Evolutionary conservation across 257 asterid species (phyloP), one percentile per base, ranked within the genome.

Genomic region (Voacanga thouarsii): DNA sequence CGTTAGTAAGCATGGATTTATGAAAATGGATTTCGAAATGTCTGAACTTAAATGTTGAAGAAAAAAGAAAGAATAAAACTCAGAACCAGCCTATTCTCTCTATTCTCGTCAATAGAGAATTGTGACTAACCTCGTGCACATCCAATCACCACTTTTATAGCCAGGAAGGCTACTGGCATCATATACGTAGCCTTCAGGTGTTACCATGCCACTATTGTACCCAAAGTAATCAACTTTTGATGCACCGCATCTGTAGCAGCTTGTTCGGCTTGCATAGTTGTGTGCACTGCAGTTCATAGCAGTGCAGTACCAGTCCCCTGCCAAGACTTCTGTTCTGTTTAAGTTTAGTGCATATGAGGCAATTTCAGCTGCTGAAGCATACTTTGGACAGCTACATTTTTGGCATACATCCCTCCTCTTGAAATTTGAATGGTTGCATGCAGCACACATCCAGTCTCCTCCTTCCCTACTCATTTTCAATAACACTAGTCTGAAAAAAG

Each of bases 121-220:
- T 24, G 39, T 49, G 43, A 77, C 82, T 30, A 76, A 90, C 97
- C 95, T 85, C 44, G 66, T 19, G 90, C 98, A 94, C 59, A 92
- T 89, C 98, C 98, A 94, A 80, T 94, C 97, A 12, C 98, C 98
- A 41, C 74, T 84, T 84, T 94, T 94, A 94, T 97, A 94, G 2
- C 98, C 97, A 10, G 98, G 98, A 75, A 90, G n/a, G 33, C 53
- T 61, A 79, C 64, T 73, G 26, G 94, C 73, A 14, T 87, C 92
- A 61, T 74, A 85, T 24, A 78, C 86, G 68, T 87, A 89, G 45
- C 88, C 88, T 19, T 86, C 82, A 0, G 95, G 37, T 3, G 88
- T 86, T 24, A 82, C 79, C 78, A 88, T 67, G 60, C 85, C 95
- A n/a, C 84, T 84, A 0, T 84, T 89, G 12, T 83, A 81, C 0